Evolutionary conservation across 768 basidiomycete genomes (phyloP).

Genomic region (Butyriboletus loyo): DNA sequence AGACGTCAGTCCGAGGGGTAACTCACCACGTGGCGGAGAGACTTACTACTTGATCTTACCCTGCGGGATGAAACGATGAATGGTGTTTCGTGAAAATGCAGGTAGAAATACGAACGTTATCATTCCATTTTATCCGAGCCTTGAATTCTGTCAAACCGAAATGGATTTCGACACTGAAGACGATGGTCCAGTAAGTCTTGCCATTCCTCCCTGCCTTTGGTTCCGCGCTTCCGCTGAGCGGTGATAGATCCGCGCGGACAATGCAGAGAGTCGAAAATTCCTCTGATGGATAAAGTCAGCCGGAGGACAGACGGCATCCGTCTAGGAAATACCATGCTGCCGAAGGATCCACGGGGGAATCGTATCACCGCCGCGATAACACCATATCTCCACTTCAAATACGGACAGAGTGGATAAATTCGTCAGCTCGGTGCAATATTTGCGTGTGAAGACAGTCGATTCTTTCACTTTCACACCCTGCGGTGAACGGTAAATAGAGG

Average conservation of each 20-base stretch:
- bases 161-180: constrained; percentile 81
- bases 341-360: constrained; percentile 75
- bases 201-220: constrained; percentile 61
- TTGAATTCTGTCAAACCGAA: constrained; percentile 81
- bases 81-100: not conserved
- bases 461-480: constrained; percentile 76
- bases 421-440: constrained; percentile 80
- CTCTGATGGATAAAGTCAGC: constrained; percentile 37
- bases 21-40: not conserved
- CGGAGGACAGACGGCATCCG: not conserved
- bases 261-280: constrained; percentile 75
- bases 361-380: constrained; percentile 69
- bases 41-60: constrained; percentile 71
- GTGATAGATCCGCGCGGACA: constrained; percentile 74
- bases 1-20: not conserved
- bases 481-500: constrained; percentile 7
- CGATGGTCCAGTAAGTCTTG: constrained; percentile 79
- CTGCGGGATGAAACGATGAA: constrained; percentile 33
- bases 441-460: constrained; percentile 75
- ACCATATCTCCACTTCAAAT: constrained; percentile 85
- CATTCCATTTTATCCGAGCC: constrained; percentile 79
- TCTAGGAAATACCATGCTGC: constrained; percentile 34
- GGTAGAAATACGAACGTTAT: constrained; percentile 50
- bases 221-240: constrained; percentile 66
- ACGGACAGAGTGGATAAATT: constrained; percentile 71